Evolutionary conservation across 1,284 basidiomycete species (phyloP), one percentile per base, ranked within the genome.

Genomic region (Boletus calvinii): DNA sequence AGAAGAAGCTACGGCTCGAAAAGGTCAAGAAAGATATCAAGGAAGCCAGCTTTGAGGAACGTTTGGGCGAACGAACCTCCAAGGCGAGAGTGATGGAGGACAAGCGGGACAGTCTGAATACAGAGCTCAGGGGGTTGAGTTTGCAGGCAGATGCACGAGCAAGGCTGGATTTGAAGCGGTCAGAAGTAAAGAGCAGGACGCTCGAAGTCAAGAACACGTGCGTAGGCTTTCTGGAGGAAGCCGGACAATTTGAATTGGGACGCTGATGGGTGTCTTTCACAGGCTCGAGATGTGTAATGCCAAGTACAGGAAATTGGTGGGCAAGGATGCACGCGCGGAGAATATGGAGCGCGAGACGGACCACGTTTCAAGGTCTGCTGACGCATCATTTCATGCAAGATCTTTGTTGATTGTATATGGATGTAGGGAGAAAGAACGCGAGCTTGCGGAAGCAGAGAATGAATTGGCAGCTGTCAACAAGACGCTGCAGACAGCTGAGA

Each of bases 141-240:
- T 67, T 83, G 35, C 93, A 98, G 65, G 87, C 92, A 0, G 91
- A 95, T 56, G 76, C 84, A 1, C 78, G 95, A 35, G 94, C 94
- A 1, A 87, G 85, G 60, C 71, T 98, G 41, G 83, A 87, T 36
- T 68, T 97, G 56, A 92, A 93, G 66, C 77, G 84, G 53, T 74
- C 74, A 0, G 91, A 94, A 57, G 66, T 85, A 31, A 80, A 77
- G 63, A 77, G 74, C 50, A 93, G 90, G 72, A 73, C 74, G 18
- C 72, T 72, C 15, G 87, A 92, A 39, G 74, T 92, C 13, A 73
- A 80, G 52, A 84, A 79, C 47, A 82, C 78, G 92, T 94, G 56
- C 49, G 85, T 77, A 12, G 15, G 15, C 36, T 42, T 39, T 43
- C 35, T 4, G 7, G 1, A 15, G 4, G 3, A 6, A 15, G 4